Conservation (phyloP, 176 grass and related monocot genomes). For the Hordeum marinum region DNA sequence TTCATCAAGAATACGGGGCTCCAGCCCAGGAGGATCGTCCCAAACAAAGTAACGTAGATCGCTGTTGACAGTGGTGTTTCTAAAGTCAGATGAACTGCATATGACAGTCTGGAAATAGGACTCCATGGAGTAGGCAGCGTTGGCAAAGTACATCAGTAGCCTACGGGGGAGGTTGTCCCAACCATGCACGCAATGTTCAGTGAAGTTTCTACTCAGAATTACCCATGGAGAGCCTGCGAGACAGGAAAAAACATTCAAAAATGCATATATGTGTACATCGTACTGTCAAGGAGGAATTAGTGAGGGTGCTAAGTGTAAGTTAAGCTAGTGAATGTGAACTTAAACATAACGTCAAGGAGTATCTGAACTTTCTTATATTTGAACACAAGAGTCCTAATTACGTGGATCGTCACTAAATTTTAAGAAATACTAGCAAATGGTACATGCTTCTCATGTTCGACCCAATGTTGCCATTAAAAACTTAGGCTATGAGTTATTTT, state of each 20-base stretch:
- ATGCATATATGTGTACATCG: neutral
- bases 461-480: too few species aligned
- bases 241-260: neutral
- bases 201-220: constrained; percentile 66
- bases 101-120: constrained; percentile 86
- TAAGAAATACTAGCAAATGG: too few species aligned
- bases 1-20: constrained; percentile 54
- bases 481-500: too few species aligned
- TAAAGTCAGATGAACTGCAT: constrained; percentile 59
- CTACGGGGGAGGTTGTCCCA: constrained; percentile 70
- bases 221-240: constrained; percentile 79
- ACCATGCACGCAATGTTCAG: constrained; percentile 55
- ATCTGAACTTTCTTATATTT: neutral
- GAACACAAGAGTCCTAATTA: neutral
- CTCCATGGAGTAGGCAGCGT: constrained; percentile 54
- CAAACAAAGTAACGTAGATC: constrained; percentile 70
- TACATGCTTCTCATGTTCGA: too few species aligned
- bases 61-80: constrained; percentile 46
- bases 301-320: neutral
- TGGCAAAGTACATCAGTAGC: constrained; percentile 72
- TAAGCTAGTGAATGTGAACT: neutral
- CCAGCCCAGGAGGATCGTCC: constrained; percentile 58
- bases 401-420: neutral
- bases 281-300: neutral
- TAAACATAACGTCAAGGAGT: neutral